Evolutionary conservation across 2,329 filamentous ascomycete species (phyloP), one percentile per base, ranked within the genome.

Genomic region (Leptosphaerulina australis): DNA sequence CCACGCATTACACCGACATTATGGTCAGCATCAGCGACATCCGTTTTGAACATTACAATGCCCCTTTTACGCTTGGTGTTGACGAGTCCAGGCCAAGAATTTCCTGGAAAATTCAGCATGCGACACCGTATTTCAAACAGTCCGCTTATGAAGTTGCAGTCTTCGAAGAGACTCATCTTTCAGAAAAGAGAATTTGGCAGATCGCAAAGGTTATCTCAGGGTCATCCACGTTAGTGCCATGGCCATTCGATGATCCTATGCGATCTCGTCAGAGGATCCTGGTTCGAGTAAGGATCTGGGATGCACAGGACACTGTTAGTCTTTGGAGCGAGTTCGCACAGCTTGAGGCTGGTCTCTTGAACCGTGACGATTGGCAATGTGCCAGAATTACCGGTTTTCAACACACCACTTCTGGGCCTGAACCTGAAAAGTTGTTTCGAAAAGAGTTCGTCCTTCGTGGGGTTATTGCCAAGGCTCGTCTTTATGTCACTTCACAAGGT

Each of bases 401-500:
- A 1, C 6, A 9, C 15, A 9, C 17, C 3, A 33, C 5, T 9
- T 10, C 12, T 20, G 30, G 30, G n/a, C 30, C 15, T 1, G 30
- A 33, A 5, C 17, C 30, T 12, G 30, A 33, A 33, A 15, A 14
- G 5, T 11, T 33, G 4, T 33, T 33, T 20, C 15, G 30, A 17
- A 2, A 5, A 33, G 30, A 33, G 5, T 33, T 33, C 30, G n/a
- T n/a, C n/a, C n/a, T n/a, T n/a, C n/a, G n/a, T n/a, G n/a, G n/a
- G n/a, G n/a, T n/a, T n/a, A n/a, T n/a, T n/a, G n/a, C n/a, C n/a
- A n/a, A n/a, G n/a, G n/a, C n/a, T n/a, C n/a, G n/a, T n/a, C 36
- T 47, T 3, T 44, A 44, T n/a, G 29, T 44, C 18, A 36, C 40
- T 5, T 11, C 31, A 4, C 31, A 44, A 29, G 40, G 40, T 2